Percentiles rank a stretch among this genome's conserved stretches.
These are phyloP conservation scores for Conticribra guillardii DNA, from an alignment of 108 stramenopile species.

Conservation along the genomic window DNA sequence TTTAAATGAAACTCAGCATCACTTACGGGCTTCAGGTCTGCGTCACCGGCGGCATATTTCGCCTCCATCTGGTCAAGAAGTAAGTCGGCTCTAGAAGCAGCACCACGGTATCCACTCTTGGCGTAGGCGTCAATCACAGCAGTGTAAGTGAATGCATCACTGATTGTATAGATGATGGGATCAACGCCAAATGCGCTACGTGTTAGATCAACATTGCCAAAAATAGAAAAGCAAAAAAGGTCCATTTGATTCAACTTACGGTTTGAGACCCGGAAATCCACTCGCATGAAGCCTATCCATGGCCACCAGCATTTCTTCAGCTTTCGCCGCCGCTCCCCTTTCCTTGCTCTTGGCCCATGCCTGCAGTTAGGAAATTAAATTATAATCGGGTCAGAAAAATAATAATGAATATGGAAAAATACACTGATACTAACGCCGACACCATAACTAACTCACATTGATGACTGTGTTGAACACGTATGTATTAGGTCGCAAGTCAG, in stretches of 20 bases:
- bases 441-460: constrained; percentile 34
- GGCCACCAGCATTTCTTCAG: constrained; percentile 85
- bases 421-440: constrained; percentile 12
- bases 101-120: constrained; percentile 86
- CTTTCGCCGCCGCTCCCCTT: constrained; percentile 78
- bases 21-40: constrained; percentile 62
- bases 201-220: too few relatives aligned
- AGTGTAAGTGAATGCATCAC: constrained; percentile 85
- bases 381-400: background rate
- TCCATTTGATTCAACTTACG: constrained; percentile 5
- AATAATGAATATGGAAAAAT: background rate
- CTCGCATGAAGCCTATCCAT: constrained; percentile 78
- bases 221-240: background rate
- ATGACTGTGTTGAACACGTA: constrained; percentile 87
- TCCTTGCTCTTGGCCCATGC: constrained; percentile 60
- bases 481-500: constrained; percentile 79
- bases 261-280: constrained; percentile 81
- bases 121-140: constrained; percentile 84
- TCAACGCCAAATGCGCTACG: too few relatives aligned
- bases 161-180: background rate
- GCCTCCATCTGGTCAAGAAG: constrained; percentile 89
- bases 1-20: too few relatives aligned
- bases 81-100: constrained; percentile 79
- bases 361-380: background rate
- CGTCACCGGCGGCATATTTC: constrained; percentile 81